phyloP scores from a whole-genome alignment of 192 early-diverging fungal genomes.

The Gonapodya sp. region DNA sequence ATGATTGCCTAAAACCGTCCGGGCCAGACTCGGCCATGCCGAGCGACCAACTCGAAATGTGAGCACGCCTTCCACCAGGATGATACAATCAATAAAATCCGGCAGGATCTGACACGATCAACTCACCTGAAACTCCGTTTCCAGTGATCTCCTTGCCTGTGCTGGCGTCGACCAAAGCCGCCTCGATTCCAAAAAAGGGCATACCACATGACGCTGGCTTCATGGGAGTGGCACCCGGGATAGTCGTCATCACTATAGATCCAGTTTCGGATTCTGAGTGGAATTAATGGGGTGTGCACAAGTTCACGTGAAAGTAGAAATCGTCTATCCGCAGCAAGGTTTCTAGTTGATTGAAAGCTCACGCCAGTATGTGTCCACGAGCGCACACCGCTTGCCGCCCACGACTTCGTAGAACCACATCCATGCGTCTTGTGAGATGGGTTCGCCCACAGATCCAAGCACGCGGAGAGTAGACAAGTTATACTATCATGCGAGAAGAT shows the following conservation, averaged over 20 bases:
- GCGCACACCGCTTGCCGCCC: conserved; percentile 69
- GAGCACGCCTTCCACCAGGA: no score
- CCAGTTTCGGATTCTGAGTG: conserved; percentile 59
- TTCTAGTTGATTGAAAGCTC: no score
- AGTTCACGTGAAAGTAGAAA: conserved; percentile 7
- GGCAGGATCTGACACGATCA: no score
- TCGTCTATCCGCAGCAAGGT: no score
- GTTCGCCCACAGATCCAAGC: conserved; percentile 94
- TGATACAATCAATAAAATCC: conserved; percentile 69
- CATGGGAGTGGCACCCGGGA: conserved; percentile 77
- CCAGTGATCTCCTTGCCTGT: conserved; percentile 65
- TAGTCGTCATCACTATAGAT: conserved; percentile 76
- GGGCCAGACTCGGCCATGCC: conserved; percentile 84
- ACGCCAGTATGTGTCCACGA: conserved; percentile 79
- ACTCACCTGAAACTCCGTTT: background rate
- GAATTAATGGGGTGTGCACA: background rate
- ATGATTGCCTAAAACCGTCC: conserved; percentile 86
- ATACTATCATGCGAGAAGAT: no score
- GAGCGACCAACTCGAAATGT: conserved; percentile 48
- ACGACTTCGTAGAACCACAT: conserved; percentile 90
- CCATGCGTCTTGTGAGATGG: conserved; percentile 97
- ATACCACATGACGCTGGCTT: conserved; percentile 92
- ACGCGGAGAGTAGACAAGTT: conserved; percentile 79
- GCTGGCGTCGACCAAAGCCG: conserved; percentile 70
- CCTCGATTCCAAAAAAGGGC: conserved; percentile 93